Evolutionary conservation across 2,329 filamentous ascomycete genomes (phyloP).

Genomic region (Colletotrichum magnum): DNA sequence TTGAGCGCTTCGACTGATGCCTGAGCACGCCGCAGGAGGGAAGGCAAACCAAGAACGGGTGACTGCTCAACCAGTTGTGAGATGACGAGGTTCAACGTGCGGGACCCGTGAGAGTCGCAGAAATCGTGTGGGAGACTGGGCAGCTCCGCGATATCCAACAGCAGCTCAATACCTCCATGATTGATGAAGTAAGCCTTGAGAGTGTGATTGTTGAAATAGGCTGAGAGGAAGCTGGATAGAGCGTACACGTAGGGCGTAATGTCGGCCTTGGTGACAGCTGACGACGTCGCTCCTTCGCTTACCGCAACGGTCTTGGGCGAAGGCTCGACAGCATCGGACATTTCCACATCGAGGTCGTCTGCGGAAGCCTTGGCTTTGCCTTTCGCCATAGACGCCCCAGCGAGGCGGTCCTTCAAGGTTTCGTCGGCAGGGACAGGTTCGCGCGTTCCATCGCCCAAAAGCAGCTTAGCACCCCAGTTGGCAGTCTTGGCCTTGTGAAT

Average conservation of each 20-base stretch:
- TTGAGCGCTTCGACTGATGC: slow-evolving; percentile 76
- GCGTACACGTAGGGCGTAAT: slow-evolving; percentile 82
- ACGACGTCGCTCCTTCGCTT: slow-evolving; percentile 44
- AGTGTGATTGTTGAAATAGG: slow-evolving; percentile 81
- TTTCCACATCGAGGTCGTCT: slow-evolving; percentile 71
- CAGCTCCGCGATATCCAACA: slow-evolving; percentile 87
- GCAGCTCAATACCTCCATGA: slow-evolving; percentile 83
- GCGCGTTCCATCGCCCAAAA: slow-evolving; percentile 71
- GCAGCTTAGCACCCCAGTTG: slow-evolving; percentile 85
- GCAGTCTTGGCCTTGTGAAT: slow-evolving; percentile 76
- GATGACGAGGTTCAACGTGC: slow-evolving; percentile 80
- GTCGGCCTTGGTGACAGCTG: slow-evolving; percentile 48
- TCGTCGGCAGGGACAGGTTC: slow-evolving; percentile 71
- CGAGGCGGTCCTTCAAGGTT: slow-evolving; percentile 48
- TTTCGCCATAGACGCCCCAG: slow-evolving; percentile 49
- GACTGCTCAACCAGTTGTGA: slow-evolving; percentile 85
- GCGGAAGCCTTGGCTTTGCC: slow-evolving; percentile 55
- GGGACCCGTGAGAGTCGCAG: slow-evolving; percentile 75
- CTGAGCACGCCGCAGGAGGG: slow-evolving; percentile 82
- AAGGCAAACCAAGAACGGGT: slow-evolving; percentile 85
- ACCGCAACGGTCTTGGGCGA: slow-evolving; percentile 42
- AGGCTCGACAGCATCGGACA: slow-evolving; percentile 68
- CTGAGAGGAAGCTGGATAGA: slow-evolving; percentile 79
- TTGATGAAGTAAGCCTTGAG: slow-evolving; percentile 83
- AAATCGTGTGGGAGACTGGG: slow-evolving; percentile 85